A percentile compares a stretch with the other conserved stretches of the same genome.
Conservation (phyloP, 1,284 basidiomycete species). For the Leccinum huronense region DNA sequence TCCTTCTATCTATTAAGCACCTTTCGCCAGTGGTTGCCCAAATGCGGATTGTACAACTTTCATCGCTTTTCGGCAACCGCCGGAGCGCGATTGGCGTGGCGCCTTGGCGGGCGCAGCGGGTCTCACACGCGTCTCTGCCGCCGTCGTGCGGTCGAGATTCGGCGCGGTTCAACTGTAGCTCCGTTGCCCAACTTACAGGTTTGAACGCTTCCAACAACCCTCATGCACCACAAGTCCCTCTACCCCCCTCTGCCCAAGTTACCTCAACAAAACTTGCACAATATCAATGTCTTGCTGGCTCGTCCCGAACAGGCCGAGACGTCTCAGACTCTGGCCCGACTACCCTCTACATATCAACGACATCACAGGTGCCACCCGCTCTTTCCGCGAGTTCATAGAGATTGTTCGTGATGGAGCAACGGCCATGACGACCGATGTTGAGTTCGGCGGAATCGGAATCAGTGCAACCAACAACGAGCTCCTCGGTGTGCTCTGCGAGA, state of each 20-base stretch:
- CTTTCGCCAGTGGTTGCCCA: too few relatives aligned
- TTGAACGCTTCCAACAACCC: too few relatives aligned
- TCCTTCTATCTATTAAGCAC: too few relatives aligned
- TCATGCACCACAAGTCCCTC: constrained; percentile 41
- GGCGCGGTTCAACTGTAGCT: too few relatives aligned
- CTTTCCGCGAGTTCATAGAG: constrained; percentile 49
- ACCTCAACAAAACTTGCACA: constrained; percentile 54
- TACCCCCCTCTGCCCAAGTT: constrained; percentile 38
- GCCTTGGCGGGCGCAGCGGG: too few relatives aligned
- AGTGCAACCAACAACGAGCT: constrained; percentile 48
- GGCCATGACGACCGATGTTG: constrained; percentile 46
- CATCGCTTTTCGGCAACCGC: too few relatives aligned
- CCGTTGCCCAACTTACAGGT: too few relatives aligned
- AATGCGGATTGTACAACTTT: too few relatives aligned
- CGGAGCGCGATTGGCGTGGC: too few relatives aligned
- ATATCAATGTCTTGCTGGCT: constrained; percentile 46
- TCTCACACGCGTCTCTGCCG: too few relatives aligned
- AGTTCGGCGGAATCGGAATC: constrained; percentile 57
- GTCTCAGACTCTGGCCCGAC: constrained; percentile 43
- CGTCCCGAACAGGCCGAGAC: constrained; percentile 45
- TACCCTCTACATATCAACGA: constrained; percentile 58
- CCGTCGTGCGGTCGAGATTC: too few relatives aligned
- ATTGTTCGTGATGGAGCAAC: constrained; percentile 56
- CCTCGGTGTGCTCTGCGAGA: constrained; percentile 66
- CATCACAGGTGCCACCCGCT: constrained; percentile 46